Evolutionary conservation across 257 asterid genomes (phyloP).

Genomic region (Solanum etuberosum): DNA sequence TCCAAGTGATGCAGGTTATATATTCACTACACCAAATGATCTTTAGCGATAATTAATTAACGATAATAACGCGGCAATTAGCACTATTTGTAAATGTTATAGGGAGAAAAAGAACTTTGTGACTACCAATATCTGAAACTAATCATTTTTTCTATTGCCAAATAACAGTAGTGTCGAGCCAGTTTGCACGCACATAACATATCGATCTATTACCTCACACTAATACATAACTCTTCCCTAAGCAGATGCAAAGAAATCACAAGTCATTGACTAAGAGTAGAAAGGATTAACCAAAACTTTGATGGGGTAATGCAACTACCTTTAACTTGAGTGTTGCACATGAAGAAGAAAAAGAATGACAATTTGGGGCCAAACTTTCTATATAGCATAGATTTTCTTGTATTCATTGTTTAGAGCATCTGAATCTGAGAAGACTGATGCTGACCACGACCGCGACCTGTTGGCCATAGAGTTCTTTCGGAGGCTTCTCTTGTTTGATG

Average conservation of each 20-base stretch:
- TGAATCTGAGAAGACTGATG: conserved; percentile 39
- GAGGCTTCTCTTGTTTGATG: conserved; percentile 17
- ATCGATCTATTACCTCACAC: not conserved
- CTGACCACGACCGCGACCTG: conserved; percentile 31
- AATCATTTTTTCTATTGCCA: not conserved
- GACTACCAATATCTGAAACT: not conserved
- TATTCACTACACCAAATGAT: no score
- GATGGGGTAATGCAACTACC: not conserved
- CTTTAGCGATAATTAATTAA: no score
- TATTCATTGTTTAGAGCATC: conserved; percentile 48
- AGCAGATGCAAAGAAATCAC: not conserved
- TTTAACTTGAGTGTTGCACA: not conserved
- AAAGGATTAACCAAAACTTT: not conserved
- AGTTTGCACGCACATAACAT: not conserved
- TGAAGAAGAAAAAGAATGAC: not conserved
- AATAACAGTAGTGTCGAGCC: not conserved
- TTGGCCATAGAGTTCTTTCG: conserved; percentile 19
- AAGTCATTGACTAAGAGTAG: not conserved
- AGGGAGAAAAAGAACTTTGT: not conserved
- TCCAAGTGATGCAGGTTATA: not conserved
- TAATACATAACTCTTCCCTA: not conserved
- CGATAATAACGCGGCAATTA: not conserved
- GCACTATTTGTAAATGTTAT: no score
- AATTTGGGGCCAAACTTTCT: conserved; percentile 1
- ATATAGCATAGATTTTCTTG: conserved; percentile 76